These are phyloP conservation scores for Noccaea caerulescens DNA, from an alignment of 345 rosid genomes.

Conservation along the genomic window DNA sequence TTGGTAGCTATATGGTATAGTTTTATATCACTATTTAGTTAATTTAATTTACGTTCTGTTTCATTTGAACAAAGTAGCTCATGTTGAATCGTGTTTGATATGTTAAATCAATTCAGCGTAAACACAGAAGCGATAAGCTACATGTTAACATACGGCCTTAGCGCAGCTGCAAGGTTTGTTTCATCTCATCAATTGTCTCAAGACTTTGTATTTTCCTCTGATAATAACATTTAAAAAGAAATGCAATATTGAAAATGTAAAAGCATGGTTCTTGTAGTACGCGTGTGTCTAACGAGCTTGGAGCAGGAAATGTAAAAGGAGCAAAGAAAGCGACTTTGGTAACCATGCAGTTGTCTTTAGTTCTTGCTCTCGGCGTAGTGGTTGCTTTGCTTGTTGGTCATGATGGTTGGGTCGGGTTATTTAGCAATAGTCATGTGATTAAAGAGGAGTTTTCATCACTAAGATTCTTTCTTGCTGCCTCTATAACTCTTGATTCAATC, in stretches of 20 bases:
- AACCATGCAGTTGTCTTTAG: slow-evolving; percentile 55
- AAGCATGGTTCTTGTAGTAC: slow-evolving; percentile 52
- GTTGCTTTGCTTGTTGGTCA: slow-evolving; percentile 55
- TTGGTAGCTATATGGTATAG: slow-evolving; percentile 72
- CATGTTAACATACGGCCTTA: slow-evolving; percentile 72
- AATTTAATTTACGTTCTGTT: not conserved
- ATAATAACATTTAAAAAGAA: not conserved
- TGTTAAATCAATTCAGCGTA: slow-evolving; percentile 45
- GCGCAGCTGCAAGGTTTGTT: slow-evolving; percentile 82
- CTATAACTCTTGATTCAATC: slow-evolving; percentile 60
- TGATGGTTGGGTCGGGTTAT: slow-evolving; percentile 64
- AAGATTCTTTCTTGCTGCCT: slow-evolving; percentile 59
- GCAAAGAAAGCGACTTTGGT: slow-evolving; percentile 62
- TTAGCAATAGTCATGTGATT: slow-evolving; percentile 53
- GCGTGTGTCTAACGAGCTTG: slow-evolving; percentile 81
- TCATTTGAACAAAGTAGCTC: not conserved
- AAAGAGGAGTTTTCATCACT: slow-evolving; percentile 54
- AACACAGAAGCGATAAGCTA: slow-evolving; percentile 64
- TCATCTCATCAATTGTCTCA: not conserved
- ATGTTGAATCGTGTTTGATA: not conserved
- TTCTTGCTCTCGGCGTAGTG: slow-evolving; percentile 56
- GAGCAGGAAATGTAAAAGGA: slow-evolving; percentile 54
- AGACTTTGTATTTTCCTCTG: not conserved
- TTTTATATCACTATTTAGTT: not conserved
- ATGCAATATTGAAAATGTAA: not conserved